Conservation (phyloP, 2,329 filamentous ascomycete genomes). For the Aureobasidium subglaciale region DNA sequence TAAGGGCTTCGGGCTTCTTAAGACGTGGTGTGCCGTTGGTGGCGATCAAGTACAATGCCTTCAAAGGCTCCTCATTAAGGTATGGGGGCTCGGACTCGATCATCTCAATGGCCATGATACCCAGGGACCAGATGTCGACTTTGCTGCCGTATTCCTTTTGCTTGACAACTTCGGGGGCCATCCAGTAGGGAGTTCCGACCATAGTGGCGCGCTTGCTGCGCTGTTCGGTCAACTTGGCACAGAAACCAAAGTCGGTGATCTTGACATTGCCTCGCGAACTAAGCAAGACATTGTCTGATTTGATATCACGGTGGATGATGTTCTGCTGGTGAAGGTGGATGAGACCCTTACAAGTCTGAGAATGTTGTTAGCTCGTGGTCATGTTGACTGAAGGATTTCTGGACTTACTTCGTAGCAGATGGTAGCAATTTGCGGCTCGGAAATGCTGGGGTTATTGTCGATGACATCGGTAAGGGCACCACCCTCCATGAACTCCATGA, state of each 20-base stretch:
- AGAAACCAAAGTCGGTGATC: slow-evolving; percentile 95
- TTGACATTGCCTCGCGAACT: slow-evolving; percentile 95
- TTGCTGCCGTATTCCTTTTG: slow-evolving; percentile 98
- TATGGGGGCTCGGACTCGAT: slow-evolving; percentile 98
- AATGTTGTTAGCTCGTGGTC: slow-evolving; percentile 23
- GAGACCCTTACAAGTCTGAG: slow-evolving; percentile 85
- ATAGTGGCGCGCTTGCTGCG: slow-evolving; percentile 97
- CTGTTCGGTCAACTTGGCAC: slow-evolving; percentile 92
- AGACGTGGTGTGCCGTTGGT: slow-evolving; percentile 94
- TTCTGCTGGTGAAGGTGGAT: slow-evolving; percentile 92
- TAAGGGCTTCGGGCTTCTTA: slow-evolving; percentile 97
- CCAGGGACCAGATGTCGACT: slow-evolving; percentile 97
- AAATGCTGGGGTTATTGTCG: slow-evolving; percentile 91
- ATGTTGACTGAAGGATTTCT: not conserved
- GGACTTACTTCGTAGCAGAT: slow-evolving; percentile 84
- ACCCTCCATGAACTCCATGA: slow-evolving; percentile 99
- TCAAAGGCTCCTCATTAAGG: slow-evolving; percentile 93
- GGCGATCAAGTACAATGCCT: slow-evolving; percentile 93
- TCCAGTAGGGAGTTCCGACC: slow-evolving; percentile 99
- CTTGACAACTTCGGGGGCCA: slow-evolving; percentile 98
- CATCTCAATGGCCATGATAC: slow-evolving; percentile 99
- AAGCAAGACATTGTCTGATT: slow-evolving; percentile 95
- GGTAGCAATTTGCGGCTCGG: slow-evolving; percentile 94
- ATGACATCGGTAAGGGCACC: slow-evolving; percentile 97
- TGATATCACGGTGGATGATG: slow-evolving; percentile 98